Percentiles rank a stretch among this genome's conserved stretches.
phyloP scores from a whole-genome alignment of 768 basidiomycete genomes.

The Neoboletus subvelutipes region DNA sequence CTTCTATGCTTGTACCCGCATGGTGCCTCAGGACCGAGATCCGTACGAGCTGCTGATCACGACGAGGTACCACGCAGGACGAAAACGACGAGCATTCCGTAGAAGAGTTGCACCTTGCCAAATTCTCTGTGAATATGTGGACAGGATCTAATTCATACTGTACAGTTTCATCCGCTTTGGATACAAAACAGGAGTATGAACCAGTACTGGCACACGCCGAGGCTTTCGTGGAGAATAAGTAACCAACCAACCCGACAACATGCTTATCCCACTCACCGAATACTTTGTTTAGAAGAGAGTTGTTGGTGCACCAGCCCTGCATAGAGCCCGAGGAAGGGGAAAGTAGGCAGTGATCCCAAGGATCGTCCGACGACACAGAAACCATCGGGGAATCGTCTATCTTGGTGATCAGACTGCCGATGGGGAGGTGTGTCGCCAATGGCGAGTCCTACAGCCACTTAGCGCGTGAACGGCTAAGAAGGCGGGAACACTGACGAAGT shows the following conservation, averaged over 20 bases:
- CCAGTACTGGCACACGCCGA: constrained; percentile 6
- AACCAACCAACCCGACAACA: neutral
- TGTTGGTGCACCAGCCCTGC: constrained; percentile 64
- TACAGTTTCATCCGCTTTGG: constrained; percentile 25
- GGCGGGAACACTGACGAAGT: constrained; percentile 43
- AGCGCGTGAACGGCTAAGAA: neutral
- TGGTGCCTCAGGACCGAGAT: constrained; percentile 40
- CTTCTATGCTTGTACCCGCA: constrained; percentile 12
- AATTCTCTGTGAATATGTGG: constrained; percentile 40
- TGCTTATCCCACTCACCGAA: constrained; percentile 9
- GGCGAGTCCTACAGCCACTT: constrained; percentile 53
- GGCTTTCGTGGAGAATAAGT: constrained; percentile 4
- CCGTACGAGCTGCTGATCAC: constrained; percentile 53
- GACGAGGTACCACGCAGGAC: constrained; percentile 55
- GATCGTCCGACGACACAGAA: constrained; percentile 25
- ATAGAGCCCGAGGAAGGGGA: constrained; percentile 5
- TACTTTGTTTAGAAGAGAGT: constrained; percentile 31
- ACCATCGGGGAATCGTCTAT: constrained; percentile 62
- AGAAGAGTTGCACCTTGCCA: constrained; percentile 41
- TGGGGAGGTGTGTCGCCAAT: constrained; percentile 51
- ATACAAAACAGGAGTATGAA: constrained; percentile 45
- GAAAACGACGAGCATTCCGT: constrained; percentile 37
- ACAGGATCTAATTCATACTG: constrained; percentile 60
- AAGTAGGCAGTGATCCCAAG: constrained; percentile 51
- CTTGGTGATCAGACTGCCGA: constrained; percentile 58